Evolutionary conservation across 352 stramenopile genomes (phyloP).

Genomic region (Phytophthora citrophthora): DNA sequence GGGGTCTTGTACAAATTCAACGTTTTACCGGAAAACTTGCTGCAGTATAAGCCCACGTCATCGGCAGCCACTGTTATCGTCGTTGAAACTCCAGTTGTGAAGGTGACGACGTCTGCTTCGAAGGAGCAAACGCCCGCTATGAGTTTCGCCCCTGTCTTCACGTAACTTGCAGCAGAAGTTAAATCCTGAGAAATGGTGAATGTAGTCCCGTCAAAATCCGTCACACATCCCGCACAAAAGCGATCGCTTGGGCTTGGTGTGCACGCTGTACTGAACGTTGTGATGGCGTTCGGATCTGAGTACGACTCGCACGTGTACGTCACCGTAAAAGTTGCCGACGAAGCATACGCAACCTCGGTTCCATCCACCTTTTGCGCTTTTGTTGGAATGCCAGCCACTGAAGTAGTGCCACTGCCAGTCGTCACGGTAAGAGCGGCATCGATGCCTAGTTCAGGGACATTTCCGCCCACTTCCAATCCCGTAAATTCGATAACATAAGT

Average conservation of each 20-base stretch:
- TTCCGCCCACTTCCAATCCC: constrained; percentile 77
- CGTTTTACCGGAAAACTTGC: constrained; percentile 41
- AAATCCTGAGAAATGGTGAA: constrained; percentile 46
- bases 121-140: constrained; percentile 70
- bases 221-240: constrained; percentile 72
- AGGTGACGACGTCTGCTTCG: constrained; percentile 36
- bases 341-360: constrained; percentile 52
- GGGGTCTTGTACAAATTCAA: constrained; percentile 67
- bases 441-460: constrained; percentile 82
- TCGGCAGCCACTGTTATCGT: constrained; percentile 43
- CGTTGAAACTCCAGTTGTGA: constrained; percentile 8
- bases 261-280: constrained; percentile 66
- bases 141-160: constrained; percentile 32
- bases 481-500: constrained; percentile 90
- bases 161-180: constrained; percentile 14
- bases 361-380: constrained; percentile 37
- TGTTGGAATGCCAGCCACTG: constrained; percentile 42
- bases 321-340: constrained; percentile 56
- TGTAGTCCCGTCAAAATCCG: constrained; percentile 61
- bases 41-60: constrained; percentile 65
- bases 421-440: constrained; percentile 48
- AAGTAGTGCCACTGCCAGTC: not conserved
- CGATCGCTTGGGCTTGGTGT: constrained; percentile 26
- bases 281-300: constrained; percentile 70
- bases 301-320: constrained; percentile 86